Conservation (phyloP, 2,329 filamentous ascomycete genomes). For the Nothophaeocryptopus gaeumannii region DNA sequence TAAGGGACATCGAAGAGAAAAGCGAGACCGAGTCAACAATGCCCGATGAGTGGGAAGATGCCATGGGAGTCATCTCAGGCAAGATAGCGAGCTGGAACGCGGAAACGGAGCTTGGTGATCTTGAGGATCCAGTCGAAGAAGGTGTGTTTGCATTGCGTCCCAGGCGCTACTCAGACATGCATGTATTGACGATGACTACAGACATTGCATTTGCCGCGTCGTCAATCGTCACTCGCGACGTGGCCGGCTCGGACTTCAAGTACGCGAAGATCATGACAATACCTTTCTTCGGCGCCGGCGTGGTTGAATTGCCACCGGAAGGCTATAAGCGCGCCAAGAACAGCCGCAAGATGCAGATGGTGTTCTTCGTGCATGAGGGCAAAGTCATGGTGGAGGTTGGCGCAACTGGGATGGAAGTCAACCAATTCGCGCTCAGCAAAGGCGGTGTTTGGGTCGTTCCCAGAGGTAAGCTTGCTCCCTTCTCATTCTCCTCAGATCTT, state of each 20-base stretch:
- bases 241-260: conserved; percentile 68
- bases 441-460: conserved; percentile 94
- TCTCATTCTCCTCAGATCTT: conserved; percentile 8
- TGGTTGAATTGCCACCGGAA: conserved; percentile 82
- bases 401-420: conserved; percentile 50
- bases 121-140: conserved; percentile 41
- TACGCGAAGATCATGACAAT: conserved; percentile 85
- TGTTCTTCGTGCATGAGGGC: conserved; percentile 85
- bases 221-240: conserved; percentile 57
- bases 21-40: conserved; percentile 55
- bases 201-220: conserved; percentile 60
- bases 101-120: conserved; percentile 28
- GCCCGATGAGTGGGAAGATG: conserved; percentile 67
- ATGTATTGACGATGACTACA: conserved; percentile 31
- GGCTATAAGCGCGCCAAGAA: conserved; percentile 88
- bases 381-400: conserved; percentile 74
- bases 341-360: conserved; percentile 92
- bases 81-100: conserved; percentile 59
- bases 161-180: conserved; percentile 5
- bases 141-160: conserved; percentile 31
- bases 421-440: conserved; percentile 75
- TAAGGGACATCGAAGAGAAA: conserved; percentile 38
- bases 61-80: conserved; percentile 62
- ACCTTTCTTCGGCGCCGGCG: conserved; percentile 82
- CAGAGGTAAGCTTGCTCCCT: conserved; percentile 64